Evolutionary conservation across 1,284 basidiomycete genomes (phyloP).

Genomic region (Cronartium quercuum): DNA sequence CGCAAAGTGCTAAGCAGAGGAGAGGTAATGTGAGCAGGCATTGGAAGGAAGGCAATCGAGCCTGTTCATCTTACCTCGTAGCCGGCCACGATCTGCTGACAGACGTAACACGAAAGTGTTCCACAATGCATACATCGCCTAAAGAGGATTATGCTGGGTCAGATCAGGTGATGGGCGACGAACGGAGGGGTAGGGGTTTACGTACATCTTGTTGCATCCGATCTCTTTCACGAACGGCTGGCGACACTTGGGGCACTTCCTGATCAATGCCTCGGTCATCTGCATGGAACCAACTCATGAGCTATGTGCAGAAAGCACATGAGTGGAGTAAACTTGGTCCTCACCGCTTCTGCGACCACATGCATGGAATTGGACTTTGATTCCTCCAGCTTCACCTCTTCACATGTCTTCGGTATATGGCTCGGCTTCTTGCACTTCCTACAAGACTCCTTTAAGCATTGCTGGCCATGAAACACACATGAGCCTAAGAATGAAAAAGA

Average conservation of each 20-base stretch:
- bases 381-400: slow-evolving; percentile 71
- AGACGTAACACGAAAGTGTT: slow-evolving; percentile 70
- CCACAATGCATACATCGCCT: slow-evolving; percentile 63
- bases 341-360: slow-evolving; percentile 80
- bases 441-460: slow-evolving; percentile 67
- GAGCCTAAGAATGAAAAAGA: too few relatives aligned
- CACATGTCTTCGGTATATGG: slow-evolving; percentile 77
- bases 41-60: not conserved
- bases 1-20: not conserved
- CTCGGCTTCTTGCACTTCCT: slow-evolving; percentile 68
- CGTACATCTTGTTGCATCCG: slow-evolving; percentile 42
- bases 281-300: not conserved
- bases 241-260: slow-evolving; percentile 70
- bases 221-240: slow-evolving; percentile 54
- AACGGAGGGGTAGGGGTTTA: not conserved
- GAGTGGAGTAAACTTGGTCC: not conserved
- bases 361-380: slow-evolving; percentile 66
- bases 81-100: slow-evolving; percentile 58
- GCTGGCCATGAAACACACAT: slow-evolving; percentile 18
- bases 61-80: not conserved
- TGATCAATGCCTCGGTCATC: slow-evolving; percentile 63
- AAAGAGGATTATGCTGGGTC: slow-evolving; percentile 63
- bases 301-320: too few relatives aligned
- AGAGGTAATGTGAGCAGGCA: not conserved
- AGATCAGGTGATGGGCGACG: not conserved